Base-by-base conservation (phyloP, 164 flowering plant genomes). In the Umbilicus rupestris region DNA sequence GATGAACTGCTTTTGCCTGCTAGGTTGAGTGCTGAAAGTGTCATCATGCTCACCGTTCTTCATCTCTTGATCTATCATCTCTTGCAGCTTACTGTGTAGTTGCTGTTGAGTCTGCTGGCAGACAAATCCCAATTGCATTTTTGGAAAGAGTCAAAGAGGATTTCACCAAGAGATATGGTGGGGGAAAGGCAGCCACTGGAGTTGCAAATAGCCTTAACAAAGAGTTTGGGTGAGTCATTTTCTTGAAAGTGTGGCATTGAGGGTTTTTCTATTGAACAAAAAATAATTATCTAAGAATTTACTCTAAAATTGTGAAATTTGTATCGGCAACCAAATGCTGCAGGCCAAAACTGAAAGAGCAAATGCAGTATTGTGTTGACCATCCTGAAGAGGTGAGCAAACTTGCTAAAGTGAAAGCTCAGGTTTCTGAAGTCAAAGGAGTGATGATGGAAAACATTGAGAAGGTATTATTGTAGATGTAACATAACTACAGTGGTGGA, bases 381-480 rank as follows among this genome's bases (percentile, higher is more conserved):
- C 35, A 58, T 58, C 63, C 63, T 58, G 35, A 58, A 28, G 63
- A 58, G 37, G 37, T 58, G 35, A 58, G 63, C 63, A 58, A 58
- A 28, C 63, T 58, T 58, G 63, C 63, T 9, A 58, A 58, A 58
- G 35, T 58, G 30, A 58, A 58, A 33, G 63, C 63, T 33, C 63
- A 26, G 63, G 63, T 58, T 3, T 58, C 63, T 17, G 63, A 58
- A 33, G 63, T 58, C 14, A 58, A 58, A 58, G 63, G 63, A 24
- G 63, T 58, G 35, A 58, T 58, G 63, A 58, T 58, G 63, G 63
- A 58, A 58, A 58, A 58, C 19, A 58, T 58, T 28, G 63, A 58
- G 63, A 58, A 58, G 33, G 63, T 58, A 58, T 58, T 58, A 28
- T 24, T 22, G 63, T 33, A 2, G n/a, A 33, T 17, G 35, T 14